Base-by-base conservation (phyloP, 139 green algal species). In the Chlamydomonas applanata region DNA sequence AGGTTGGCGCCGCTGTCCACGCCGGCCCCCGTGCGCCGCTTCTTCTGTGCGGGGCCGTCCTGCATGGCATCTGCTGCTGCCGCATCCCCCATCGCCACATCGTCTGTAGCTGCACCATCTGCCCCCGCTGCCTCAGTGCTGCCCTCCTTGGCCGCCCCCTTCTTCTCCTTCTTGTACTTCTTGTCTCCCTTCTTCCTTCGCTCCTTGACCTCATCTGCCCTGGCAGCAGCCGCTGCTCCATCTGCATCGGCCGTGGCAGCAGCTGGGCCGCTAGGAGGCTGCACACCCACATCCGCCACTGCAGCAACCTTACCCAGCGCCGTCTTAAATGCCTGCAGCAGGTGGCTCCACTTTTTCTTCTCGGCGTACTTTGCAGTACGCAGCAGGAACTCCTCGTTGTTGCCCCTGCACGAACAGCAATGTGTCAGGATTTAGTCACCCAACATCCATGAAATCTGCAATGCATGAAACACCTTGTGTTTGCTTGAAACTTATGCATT, bases 331-430 rank as follows among this genome's bases (percentile, higher is more conserved):
- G 93, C 95, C 64, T 94, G 84, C 52, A 98, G 74, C 54, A 98
- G 86, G 45, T 90, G 85, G 1, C 27, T 61, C 95, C 95, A 98
- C 74, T 96, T 95, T n/a, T 82, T 69, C 33, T 91, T 89, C 79
- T 92, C 84, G 0, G 90, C 91, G 67, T 89, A 88, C 57, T 94
- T 93, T 17, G 81, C 36, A 9, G 87, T 83, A 11, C 91, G 77
- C 0, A 54, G 54, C 33, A 97, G 75, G 57, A 97, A 96, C 34
- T 91, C 91, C 32, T 94, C 90, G 62, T 97, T 97, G 81, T 95
- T 91, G 65, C 93, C 93, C 20, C 82, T 88, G 81, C 16, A 49
- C 7, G 40, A 11, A 49, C 7, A 7, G 11, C 40, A n/a, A n/a
- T n/a, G n/a, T n/a, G n/a, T n/a, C n/a, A n/a, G n/a, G n/a, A n/a